These are phyloP conservation scores for Ceratocystis colombiana DNA, from an alignment of 2,329 filamentous ascomycete genomes.

Conservation along the genomic window DNA sequence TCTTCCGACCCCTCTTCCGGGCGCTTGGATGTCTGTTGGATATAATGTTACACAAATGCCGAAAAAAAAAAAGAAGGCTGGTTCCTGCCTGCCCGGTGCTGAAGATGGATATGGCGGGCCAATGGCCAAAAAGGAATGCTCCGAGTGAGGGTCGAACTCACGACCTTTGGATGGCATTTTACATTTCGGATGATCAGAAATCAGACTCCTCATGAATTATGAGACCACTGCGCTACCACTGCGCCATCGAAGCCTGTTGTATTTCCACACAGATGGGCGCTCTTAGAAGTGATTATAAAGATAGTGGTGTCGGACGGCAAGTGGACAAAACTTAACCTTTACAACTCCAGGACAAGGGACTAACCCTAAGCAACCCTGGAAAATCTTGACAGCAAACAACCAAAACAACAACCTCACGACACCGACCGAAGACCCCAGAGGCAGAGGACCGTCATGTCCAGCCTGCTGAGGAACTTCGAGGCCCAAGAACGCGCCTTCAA, in stretches of 20 bases:
- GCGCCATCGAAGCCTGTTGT: conserved; percentile 25
- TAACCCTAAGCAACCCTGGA: no score
- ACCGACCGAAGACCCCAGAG: no score
- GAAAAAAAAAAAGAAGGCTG: conserved; percentile 10
- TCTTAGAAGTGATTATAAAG: not conserved
- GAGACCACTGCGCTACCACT: conserved; percentile 26
- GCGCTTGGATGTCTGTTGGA: no score
- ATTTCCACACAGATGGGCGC: conserved; percentile 2
- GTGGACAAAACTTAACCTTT: no score
- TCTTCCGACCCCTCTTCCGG: no score
- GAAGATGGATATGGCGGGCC: conserved; percentile 23
- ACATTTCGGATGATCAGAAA: conserved; percentile 20
- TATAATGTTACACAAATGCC: no score
- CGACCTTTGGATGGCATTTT: conserved; percentile 27
- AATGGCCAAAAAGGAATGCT: conserved; percentile 21
- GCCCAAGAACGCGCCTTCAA: no score
- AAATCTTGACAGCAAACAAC: no score
- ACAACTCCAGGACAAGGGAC: no score
- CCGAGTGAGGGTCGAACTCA: conserved; percentile 27
- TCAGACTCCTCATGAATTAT: conserved; percentile 25
- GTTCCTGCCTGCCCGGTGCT: conserved; percentile 13
- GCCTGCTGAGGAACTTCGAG: no score
- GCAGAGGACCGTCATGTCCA: no score
- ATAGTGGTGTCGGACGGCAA: not conserved
- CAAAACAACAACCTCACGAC: no score